These are phyloP conservation scores for Ochetophila trinervis DNA, from an alignment of 306 rosid genomes.

Conservation along the genomic window DNA sequence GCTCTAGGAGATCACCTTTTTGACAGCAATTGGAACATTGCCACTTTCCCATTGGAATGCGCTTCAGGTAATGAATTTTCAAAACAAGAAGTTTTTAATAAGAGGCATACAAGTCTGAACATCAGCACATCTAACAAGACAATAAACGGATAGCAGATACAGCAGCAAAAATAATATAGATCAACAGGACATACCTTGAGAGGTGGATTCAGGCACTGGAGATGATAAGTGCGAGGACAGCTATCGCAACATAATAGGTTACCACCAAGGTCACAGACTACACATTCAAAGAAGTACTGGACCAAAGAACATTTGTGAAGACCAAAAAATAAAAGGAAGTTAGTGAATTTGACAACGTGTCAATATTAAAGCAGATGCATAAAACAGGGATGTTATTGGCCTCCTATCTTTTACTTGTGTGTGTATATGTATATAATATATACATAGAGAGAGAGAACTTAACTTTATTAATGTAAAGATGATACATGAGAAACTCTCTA, in stretches of 20 bases:
- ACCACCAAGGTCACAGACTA: constrained; percentile 95
- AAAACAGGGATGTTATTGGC: not conserved
- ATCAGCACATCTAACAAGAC: constrained; percentile 13
- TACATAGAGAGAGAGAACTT: too few species aligned
- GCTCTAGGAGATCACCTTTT: constrained; percentile 53
- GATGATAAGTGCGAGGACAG: constrained; percentile 95
- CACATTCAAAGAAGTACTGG: constrained; percentile 91
- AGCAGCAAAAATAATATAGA: constrained; percentile 11
- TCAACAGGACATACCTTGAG: constrained; percentile 70
- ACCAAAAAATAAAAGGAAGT: constrained; percentile 12
- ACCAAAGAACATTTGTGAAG: constrained; percentile 19
- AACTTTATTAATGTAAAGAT: too few species aligned
- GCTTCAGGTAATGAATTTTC: constrained; percentile 52
- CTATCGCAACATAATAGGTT: constrained; percentile 96
- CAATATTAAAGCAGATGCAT: not conserved
- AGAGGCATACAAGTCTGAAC: constrained; percentile 3
- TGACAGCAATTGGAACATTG: constrained; percentile 83
- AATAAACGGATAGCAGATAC: constrained; percentile 8
- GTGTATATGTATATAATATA: too few species aligned
- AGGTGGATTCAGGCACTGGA: constrained; percentile 94
- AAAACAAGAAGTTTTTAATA: constrained; percentile 14
- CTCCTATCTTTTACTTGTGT: too few species aligned
- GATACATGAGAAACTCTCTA: too few species aligned
- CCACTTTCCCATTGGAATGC: constrained; percentile 96
- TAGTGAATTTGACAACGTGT: constrained; percentile 2